These are phyloP conservation scores for Corymbia maculata DNA, from an alignment of 345 rosid genomes.

Conservation along the genomic window DNA sequence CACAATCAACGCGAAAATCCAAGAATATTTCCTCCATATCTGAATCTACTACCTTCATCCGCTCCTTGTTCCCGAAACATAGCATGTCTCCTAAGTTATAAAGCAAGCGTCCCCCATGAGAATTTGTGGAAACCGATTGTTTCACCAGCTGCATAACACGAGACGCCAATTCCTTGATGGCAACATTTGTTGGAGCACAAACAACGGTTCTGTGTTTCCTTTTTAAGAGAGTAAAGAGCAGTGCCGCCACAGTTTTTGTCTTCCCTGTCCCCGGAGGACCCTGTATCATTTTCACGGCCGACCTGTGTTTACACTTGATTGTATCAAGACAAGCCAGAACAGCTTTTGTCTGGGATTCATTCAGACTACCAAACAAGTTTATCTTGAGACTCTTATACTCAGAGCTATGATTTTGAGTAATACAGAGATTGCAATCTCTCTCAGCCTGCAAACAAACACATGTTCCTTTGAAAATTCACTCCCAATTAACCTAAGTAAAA, in stretches of 20 bases:
- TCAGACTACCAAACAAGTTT: not conserved
- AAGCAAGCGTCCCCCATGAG: not conserved
- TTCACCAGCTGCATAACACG: slow-evolving; percentile 9
- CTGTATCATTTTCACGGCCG: slow-evolving; percentile 4
- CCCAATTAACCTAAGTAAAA: not conserved
- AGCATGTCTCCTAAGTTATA: slow-evolving; percentile 7
- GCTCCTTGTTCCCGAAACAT: slow-evolving; percentile 5
- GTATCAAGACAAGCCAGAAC: not conserved
- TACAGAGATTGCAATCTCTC: not conserved
- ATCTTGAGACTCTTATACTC: not conserved
- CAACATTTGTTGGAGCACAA: slow-evolving; percentile 15
- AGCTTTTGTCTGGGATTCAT: slow-evolving; percentile 10
- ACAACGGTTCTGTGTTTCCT: slow-evolving; percentile 9
- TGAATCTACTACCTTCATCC: not conserved
- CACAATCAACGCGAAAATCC: slow-evolving; percentile 11
- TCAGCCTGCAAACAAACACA: not conserved
- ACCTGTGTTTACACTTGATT: not conserved
- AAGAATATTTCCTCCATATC: slow-evolving; percentile 5
- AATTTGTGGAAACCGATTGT: not conserved
- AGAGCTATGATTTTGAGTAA: not conserved
- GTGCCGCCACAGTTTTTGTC: slow-evolving; percentile 2
- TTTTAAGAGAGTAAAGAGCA: slow-evolving; percentile 1
- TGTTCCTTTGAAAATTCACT: not conserved
- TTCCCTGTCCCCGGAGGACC: slow-evolving; percentile 22
- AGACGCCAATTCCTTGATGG: slow-evolving; percentile 7